phyloP scores from a whole-genome alignment of 1,284 basidiomycete genomes.

The Phellopilus nigrolimitatus region DNA sequence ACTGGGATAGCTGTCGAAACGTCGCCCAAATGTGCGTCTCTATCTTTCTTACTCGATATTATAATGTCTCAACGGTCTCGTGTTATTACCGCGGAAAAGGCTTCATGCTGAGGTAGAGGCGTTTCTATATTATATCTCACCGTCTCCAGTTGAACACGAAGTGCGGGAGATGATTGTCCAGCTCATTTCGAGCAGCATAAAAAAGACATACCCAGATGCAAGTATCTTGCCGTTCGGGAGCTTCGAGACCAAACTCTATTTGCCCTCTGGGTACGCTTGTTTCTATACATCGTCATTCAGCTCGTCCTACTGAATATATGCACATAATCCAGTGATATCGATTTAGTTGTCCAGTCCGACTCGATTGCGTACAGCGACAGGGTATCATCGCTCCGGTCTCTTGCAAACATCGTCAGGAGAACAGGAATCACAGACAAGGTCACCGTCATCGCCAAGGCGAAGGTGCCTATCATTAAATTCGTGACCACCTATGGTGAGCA shows the following conservation, averaged over 20 bases:
- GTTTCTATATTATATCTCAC: conserved; percentile 85
- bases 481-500: conserved; percentile 55
- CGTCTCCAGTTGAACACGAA: conserved; percentile 81
- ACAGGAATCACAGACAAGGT: conserved; percentile 64
- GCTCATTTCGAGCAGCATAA: conserved; percentile 68
- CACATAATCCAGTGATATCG: conserved; percentile 69
- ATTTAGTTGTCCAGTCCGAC: conserved; percentile 66
- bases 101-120: conserved; percentile 82
- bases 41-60: conserved; percentile 9
- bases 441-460: conserved; percentile 84
- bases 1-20: conserved; percentile 75
- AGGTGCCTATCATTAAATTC: conserved; percentile 94
- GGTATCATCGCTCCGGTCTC: conserved; percentile 50
- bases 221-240: conserved; percentile 87
- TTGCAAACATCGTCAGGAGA: conserved; percentile 62
- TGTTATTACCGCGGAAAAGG: too few relatives aligned
- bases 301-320: conserved; percentile 7
- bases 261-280: conserved; percentile 77
- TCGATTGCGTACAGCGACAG: conserved; percentile 62
- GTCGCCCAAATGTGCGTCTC: conserved; percentile 73
- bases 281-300: not conserved
- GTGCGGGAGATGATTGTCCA: conserved; percentile 74
- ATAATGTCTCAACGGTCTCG: conserved; percentile 32
- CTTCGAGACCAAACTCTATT: conserved; percentile 91
- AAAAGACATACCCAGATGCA: conserved; percentile 71